These are phyloP conservation scores for Calonectria pseudoreteaudii DNA, from an alignment of 2,329 filamentous ascomycete genomes.

Conservation along the genomic window DNA sequence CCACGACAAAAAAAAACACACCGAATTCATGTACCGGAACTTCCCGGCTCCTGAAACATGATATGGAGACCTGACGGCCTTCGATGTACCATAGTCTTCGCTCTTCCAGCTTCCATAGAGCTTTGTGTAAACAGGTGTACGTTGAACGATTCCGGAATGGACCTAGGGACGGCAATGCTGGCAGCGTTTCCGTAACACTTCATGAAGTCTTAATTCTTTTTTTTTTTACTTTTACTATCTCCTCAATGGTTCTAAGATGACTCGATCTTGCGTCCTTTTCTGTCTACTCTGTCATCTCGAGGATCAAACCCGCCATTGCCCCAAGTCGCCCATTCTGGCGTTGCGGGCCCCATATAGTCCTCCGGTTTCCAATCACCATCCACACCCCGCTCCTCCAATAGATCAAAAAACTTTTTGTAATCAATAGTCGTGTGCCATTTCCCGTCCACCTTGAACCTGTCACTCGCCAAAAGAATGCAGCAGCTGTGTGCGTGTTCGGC, in stretches of 20 bases:
- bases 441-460: slow-evolving; percentile 79
- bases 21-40: slow-evolving; percentile 25
- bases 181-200: slow-evolving; percentile 47
- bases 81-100: slow-evolving; percentile 56
- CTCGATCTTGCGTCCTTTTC: slow-evolving; percentile 80
- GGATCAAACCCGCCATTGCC: slow-evolving; percentile 96
- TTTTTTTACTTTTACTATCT: slow-evolving; percentile 26
- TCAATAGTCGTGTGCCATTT: slow-evolving; percentile 95
- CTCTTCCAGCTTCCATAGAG: slow-evolving; percentile 53
- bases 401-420: slow-evolving; percentile 87
- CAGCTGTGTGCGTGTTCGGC: slow-evolving; percentile 97
- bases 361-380: slow-evolving; percentile 83
- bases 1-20: slow-evolving; percentile 23
- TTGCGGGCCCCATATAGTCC: slow-evolving; percentile 88
- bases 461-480: slow-evolving; percentile 87
- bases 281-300: slow-evolving; percentile 85
- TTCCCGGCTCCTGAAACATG: slow-evolving; percentile 19
- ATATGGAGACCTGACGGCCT: slow-evolving; percentile 46
- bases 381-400: slow-evolving; percentile 76
- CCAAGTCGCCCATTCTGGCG: slow-evolving; percentile 95
- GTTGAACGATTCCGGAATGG: slow-evolving; percentile 46
- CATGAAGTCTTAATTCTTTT: slow-evolving; percentile 41
- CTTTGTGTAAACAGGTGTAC: slow-evolving; percentile 57
- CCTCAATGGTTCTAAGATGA: slow-evolving; percentile 29
- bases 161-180: slow-evolving; percentile 48